Evolutionary conservation across 129 eudicot species (phyloP), one percentile per base, ranked within the genome.

Genomic region (Centella asiatica): DNA sequence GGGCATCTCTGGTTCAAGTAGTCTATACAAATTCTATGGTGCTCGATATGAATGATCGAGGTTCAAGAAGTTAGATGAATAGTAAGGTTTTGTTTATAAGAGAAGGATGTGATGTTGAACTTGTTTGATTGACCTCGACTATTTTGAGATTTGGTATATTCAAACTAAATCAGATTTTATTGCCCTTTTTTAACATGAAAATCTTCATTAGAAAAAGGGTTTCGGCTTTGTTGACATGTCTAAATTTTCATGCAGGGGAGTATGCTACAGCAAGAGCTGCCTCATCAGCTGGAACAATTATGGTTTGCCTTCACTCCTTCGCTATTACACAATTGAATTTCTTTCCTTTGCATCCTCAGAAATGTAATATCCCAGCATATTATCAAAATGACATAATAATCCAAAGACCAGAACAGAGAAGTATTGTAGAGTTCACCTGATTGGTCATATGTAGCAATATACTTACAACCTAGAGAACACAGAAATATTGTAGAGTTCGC

Each of bases 211-310:
- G 4, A 1, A 62, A n/a, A n/a, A n/a, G 48, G 48, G 28, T 48
- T 48, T 1, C 25, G 20, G 13, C 4, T 44, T 24, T 58, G 65
- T 57, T 27, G 10, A 6, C 26, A 14, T 44, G 57, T 25, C 22
- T 19, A 19, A 45, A 31, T 71, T 42, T 34, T 63, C 51, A 49
- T 80, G 78, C 80, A 87, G 98, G 98, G 20, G 98, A 92, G 71
- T 81, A 75, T 79, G 98, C 98, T 70, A 84, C 94, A n/a, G 98
- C 98, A 55, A 87, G 95, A 81, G 98, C 98, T 23, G 95, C 98
- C 62, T 79, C 98, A 52, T 80, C 94, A n/a, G 90, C 90, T 68
- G 82, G 80, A 52, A 92, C 98, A 39, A 92, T 92, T 67, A 92
- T 92, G 98, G 98, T 92, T 70, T 13, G 69, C 29, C 34, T 23